Percentiles rank a stretch among this genome's conserved stretches.
phyloP scores from a whole-genome alignment of 768 basidiomycete genomes.

The Pleurotus salmoneostramineus region DNA sequence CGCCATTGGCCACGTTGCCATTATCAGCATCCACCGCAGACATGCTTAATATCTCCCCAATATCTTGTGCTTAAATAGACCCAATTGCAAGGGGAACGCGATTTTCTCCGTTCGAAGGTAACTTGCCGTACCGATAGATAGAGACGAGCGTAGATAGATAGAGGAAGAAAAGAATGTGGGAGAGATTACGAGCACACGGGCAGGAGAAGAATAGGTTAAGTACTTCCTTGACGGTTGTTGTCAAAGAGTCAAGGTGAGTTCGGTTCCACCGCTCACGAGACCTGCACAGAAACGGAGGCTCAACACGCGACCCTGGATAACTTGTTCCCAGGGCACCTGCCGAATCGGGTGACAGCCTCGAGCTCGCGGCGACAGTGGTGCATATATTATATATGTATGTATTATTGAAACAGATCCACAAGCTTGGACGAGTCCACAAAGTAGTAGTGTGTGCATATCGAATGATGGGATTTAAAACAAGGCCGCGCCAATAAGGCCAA shows the following conservation, averaged over 20 bases:
- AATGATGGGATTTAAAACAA: constrained; percentile 32
- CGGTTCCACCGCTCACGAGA: constrained; percentile 3
- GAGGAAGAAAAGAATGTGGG: constrained; percentile 5
- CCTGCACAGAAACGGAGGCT: not conserved
- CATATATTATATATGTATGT: not conserved
- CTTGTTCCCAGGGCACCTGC: not conserved
- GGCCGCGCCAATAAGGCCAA: constrained; percentile 47
- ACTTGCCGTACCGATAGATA: not conserved
- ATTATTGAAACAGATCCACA: not conserved
- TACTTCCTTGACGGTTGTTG: constrained; percentile 5
- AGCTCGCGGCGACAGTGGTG: not conserved
- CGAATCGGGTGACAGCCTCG: not conserved
- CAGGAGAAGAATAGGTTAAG: not conserved
- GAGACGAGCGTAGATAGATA: not conserved
- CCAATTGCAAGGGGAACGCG: not conserved
- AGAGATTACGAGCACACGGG: not conserved
- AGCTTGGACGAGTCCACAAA: not conserved
- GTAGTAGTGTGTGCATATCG: not conserved
- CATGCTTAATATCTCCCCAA: not conserved
- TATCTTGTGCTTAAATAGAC: not conserved
- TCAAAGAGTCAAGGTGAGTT: constrained; percentile 5
- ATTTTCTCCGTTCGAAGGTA: not conserved
- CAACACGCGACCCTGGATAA: constrained; percentile 1
- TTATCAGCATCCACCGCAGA: not conserved
- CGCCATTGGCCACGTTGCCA: not conserved